Percentiles rank a stretch among this genome's conserved stretches.
Conservation (phyloP, 345 rosid genomes). For the Euphorbia lathyris region DNA sequence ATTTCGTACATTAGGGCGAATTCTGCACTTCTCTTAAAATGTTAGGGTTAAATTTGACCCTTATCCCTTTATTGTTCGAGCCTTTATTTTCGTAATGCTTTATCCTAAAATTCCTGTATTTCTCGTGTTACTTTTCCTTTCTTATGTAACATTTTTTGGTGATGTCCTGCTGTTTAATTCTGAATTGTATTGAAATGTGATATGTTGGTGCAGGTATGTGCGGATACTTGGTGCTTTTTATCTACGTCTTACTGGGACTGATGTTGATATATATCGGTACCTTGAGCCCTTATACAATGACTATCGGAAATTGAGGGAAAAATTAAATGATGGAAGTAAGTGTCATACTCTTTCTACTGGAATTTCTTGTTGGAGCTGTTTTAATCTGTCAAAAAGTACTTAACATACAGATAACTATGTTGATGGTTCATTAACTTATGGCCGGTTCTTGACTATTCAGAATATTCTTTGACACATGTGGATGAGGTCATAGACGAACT, state of each 20-base stretch:
- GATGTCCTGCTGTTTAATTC: neutral
- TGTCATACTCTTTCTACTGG: neutral
- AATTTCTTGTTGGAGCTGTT: neutral
- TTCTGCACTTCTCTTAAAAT: too few species aligned
- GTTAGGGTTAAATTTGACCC: too few species aligned
- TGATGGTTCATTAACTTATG: neutral
- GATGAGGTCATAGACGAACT: constrained; percentile 90
- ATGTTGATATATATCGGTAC: constrained; percentile 72
- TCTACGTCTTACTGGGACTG: constrained; percentile 77
- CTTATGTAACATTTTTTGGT: neutral
- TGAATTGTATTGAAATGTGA: neutral
- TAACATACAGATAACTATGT: neutral
- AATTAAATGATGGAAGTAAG: constrained; percentile 69
- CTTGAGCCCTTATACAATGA: constrained; percentile 85
- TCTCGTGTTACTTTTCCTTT: neutral
- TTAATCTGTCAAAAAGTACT: neutral
- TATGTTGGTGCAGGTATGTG: constrained; percentile 54
- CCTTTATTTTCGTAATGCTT: neutral
- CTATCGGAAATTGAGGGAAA: constrained; percentile 70
- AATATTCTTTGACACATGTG: constrained; percentile 61
- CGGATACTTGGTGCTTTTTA: constrained; percentile 89
- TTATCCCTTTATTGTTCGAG: neutral
- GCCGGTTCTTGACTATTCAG: constrained; percentile 26
- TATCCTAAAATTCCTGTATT: neutral
- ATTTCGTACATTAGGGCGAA: too few species aligned